Evolutionary conservation across 495 filamentous ascomycete species (phyloP).

Genomic region (Penicillium daleae): DNA sequence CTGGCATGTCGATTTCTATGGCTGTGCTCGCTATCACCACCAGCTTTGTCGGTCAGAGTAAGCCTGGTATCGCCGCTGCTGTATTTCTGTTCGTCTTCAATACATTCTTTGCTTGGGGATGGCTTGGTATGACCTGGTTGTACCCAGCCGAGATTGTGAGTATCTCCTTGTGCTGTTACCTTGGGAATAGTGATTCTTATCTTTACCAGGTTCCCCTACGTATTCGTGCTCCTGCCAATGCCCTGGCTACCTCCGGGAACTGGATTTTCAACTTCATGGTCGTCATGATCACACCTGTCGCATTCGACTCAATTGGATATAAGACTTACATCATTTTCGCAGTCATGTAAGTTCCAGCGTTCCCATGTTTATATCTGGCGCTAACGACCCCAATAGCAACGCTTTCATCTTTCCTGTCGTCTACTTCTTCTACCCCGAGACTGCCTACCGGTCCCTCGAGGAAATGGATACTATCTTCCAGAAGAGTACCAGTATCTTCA

Average conservation of each 20-base stretch:
- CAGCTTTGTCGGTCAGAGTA: constrained; percentile 47
- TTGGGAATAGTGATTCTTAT: too few relatives aligned
- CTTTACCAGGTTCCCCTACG: too few relatives aligned
- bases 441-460: constrained; percentile 71
- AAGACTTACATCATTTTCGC: constrained; percentile 81
- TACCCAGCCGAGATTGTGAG: constrained; percentile 70
- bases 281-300: constrained; percentile 66
- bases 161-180: too few relatives aligned
- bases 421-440: constrained; percentile 80
- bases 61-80: constrained; percentile 49
- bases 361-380: constrained; percentile 12
- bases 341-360: constrained; percentile 54
- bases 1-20: constrained; percentile 67
- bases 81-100: constrained; percentile 62
- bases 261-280: constrained; percentile 50
- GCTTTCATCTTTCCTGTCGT: constrained; percentile 69
- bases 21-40: constrained; percentile 43
- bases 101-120: constrained; percentile 71
- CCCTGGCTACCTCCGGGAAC: constrained; percentile 16
- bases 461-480: constrained; percentile 75
- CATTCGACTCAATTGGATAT: constrained; percentile 67
- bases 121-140: constrained; percentile 73
- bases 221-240: constrained; percentile 31
- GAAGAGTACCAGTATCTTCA: constrained; percentile 55
- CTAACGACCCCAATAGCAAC: constrained; percentile 47